Evolutionary conservation across 1,139 yeast species (phyloP), one percentile per base, ranked within the genome.

Genomic region (Pichia sp.): DNA sequence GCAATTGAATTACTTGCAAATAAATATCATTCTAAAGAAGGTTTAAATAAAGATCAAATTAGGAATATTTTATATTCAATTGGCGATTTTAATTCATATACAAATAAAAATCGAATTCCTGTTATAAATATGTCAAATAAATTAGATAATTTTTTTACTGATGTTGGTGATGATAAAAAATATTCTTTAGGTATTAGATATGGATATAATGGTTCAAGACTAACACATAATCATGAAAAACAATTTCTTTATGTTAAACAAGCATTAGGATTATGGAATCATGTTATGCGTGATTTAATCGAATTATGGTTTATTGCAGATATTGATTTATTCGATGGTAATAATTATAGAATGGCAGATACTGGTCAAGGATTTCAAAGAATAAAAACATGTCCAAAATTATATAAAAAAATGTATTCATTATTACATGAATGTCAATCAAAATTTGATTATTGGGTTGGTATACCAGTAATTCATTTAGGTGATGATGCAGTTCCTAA

Each of bases 401-500:
- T 82, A 21, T 70, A 77, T 57, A 70, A 81, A 40, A 77, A 78
- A 43, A 82, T 82, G 88, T 80, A 80, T 51, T 70, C 67, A 43
- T 74, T 82, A 47, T 66, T 81, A 37, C 61, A 69, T 15, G 78
- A 76, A 46, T 81, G 83, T 37, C 83, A 81, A 53, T 60, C 68
- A 25, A 70, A 71, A 40, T 74, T 81, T 16, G 76, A 79, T 1
- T 62, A 72, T 3, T 81, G 89, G 88, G 79, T 81, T 33, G 91
- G 91, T 2, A 77, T 85, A 7, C 74, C 82, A 15, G 88, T 80
- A 22, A 82, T 81, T 19, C 91, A 81, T 60, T 54, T 82, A 20
- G 91, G 89, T 28, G 91, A 81, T 57, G 80, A 77, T 50, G 82
- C 86, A 1, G 91, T 81, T 5, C 91, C 91, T 1, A 81, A 81